Conservation (phyloP, 75 land plant genomes). For the Pseudotsuga menziesii region DNA sequence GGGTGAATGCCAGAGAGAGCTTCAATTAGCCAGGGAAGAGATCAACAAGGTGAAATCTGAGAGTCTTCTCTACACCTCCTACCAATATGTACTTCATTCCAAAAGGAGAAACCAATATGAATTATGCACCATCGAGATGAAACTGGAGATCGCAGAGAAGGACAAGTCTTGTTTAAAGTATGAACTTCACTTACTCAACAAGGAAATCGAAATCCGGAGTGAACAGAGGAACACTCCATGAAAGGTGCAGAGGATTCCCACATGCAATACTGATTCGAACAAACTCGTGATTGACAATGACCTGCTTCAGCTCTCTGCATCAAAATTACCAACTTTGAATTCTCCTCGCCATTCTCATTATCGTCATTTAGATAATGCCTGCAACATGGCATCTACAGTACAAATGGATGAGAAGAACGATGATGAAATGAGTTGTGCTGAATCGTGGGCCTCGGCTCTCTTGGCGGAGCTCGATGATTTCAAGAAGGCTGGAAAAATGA, state of each 20-base stretch:
- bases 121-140: not conserved
- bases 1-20: too few relatives aligned
- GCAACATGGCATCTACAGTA: too few relatives aligned
- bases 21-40: too few relatives aligned
- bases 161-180: constrained; percentile 5
- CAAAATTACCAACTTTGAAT: too few relatives aligned
- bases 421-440: constrained; percentile 18
- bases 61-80: not conserved
- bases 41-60: not conserved
- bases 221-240: constrained; percentile 24
- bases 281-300: too few relatives aligned
- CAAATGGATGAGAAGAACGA: not conserved
- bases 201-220: constrained; percentile 34
- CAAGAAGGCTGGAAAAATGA: constrained; percentile 3
- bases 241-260: constrained; percentile 29
- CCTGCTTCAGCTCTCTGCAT: too few relatives aligned
- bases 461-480: constrained; percentile 14
- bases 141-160: not conserved
- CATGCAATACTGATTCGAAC: constrained; percentile 16
- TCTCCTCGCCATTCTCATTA: too few relatives aligned
- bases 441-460: constrained; percentile 15
- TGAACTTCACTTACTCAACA: constrained; percentile 21
- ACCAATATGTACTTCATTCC: not conserved
- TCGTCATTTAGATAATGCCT: too few relatives aligned
- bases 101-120: not conserved